These are phyloP conservation scores for Lactarius sp. DNA, from an alignment of 768 basidiomycete species.

Conservation along the genomic window DNA sequence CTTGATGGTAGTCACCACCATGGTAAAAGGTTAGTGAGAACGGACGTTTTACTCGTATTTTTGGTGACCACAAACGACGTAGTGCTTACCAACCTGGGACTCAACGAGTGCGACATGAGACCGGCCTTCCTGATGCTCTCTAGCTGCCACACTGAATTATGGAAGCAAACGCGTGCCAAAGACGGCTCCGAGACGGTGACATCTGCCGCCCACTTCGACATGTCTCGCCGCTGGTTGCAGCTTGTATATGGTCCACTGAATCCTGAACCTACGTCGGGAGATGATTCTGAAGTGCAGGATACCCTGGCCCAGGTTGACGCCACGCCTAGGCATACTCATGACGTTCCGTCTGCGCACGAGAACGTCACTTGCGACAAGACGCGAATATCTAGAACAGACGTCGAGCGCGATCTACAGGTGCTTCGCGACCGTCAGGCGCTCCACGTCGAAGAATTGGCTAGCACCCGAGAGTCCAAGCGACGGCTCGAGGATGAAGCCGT, in stretches of 20 bases:
- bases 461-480: constrained; percentile 38
- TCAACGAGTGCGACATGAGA: constrained; percentile 39
- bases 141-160: constrained; percentile 49
- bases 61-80: neutral
- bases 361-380: constrained; percentile 1
- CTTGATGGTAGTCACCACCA: constrained; percentile 38
- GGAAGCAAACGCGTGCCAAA: constrained; percentile 30
- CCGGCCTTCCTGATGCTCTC: constrained; percentile 51
- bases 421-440: constrained; percentile 36
- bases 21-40: constrained; percentile 43
- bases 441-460: constrained; percentile 32
- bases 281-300: constrained; percentile 1
- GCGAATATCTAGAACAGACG: constrained; percentile 8
- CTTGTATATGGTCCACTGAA: constrained; percentile 41
- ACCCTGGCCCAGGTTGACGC: neutral
- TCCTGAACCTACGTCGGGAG: constrained; percentile 11
- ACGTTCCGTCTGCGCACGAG: neutral
- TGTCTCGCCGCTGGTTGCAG: constrained; percentile 43
- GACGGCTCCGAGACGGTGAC: constrained; percentile 28
- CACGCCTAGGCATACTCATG: neutral
- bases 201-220: constrained; percentile 37
- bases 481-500: constrained; percentile 39
- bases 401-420: constrained; percentile 38
- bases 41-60: neutral
- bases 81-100: constrained; percentile 41